These are phyloP conservation scores for Aspergillus piperis DNA, from an alignment of 2,329 filamentous ascomycete species.

Conservation along the genomic window DNA sequence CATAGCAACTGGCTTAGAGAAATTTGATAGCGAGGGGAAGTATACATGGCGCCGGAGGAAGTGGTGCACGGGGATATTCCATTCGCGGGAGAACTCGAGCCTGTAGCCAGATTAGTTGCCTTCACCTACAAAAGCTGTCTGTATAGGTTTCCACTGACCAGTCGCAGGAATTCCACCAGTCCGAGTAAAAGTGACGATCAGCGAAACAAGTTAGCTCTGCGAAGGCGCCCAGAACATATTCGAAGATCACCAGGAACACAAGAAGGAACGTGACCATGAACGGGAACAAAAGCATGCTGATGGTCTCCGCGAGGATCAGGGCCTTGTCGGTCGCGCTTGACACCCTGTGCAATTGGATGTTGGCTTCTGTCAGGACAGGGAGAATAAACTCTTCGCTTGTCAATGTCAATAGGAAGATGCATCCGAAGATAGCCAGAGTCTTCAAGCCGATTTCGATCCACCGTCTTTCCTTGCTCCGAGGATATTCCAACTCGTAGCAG, in stretches of 20 bases:
- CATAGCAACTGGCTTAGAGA: conserved; percentile 76
- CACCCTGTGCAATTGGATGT: conserved; percentile 52
- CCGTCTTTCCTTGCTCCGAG: conserved; percentile 71
- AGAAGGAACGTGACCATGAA: conserved; percentile 96
- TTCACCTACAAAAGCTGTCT: neutral
- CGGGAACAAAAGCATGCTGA: conserved; percentile 88
- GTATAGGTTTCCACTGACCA: conserved; percentile 36
- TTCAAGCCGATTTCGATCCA: conserved; percentile 84
- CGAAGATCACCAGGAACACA: conserved; percentile 97
- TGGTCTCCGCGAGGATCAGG: conserved; percentile 83
- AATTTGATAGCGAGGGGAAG: conserved; percentile 72
- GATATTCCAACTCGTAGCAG: conserved; percentile 97
- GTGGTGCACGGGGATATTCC: conserved; percentile 97
- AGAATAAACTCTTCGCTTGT: conserved; percentile 94
- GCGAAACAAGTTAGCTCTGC: conserved; percentile 92
- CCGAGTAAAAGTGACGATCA: conserved; percentile 87
- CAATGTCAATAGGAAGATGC: conserved; percentile 90
- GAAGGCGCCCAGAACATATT: conserved; percentile 91
- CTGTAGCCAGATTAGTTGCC: conserved; percentile 34
- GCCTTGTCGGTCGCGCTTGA: conserved; percentile 63
- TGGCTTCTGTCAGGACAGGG: conserved; percentile 77
- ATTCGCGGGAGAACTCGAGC: conserved; percentile 94
- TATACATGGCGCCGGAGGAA: conserved; percentile 96
- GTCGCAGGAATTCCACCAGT: conserved; percentile 66
- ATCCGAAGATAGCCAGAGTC: conserved; percentile 86